Evolutionary conservation across 345 rosid genomes (phyloP).

Genomic region (Streptanthus diversifolius): DNA sequence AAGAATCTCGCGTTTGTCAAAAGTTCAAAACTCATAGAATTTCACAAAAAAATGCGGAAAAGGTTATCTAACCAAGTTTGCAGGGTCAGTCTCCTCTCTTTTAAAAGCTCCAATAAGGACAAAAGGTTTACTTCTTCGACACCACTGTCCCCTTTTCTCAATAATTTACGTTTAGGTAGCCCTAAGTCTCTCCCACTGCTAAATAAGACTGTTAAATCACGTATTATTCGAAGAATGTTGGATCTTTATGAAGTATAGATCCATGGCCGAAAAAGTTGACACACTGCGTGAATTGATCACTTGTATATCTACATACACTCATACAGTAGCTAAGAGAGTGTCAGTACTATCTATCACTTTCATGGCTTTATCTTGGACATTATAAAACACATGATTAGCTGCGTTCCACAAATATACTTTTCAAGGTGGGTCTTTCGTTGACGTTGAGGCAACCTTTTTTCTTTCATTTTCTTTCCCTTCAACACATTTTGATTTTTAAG

Average conservation of each 20-base stretch:
- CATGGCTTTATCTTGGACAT: constrained; percentile 13
- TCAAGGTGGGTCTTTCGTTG: constrained; percentile 25
- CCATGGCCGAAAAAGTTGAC: constrained; percentile 7
- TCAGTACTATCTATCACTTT: constrained; percentile 13
- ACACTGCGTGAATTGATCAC: background rate
- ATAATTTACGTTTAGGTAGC: constrained; percentile 4
- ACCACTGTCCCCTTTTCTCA: constrained; percentile 3
- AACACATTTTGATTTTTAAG: background rate
- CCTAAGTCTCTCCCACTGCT: background rate
- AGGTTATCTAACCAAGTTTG: background rate
- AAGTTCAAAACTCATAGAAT: constrained; percentile 1
- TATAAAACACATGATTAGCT: constrained; percentile 23
- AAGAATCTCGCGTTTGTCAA: background rate
- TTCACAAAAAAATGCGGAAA: background rate
- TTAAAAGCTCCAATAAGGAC: constrained; percentile 30
- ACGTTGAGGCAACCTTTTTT: constrained; percentile 13
- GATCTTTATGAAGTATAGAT: background rate
- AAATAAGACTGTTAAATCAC: background rate
- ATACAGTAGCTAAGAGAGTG: constrained; percentile 13
- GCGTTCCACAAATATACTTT: constrained; percentile 20
- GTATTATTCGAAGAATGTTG: background rate
- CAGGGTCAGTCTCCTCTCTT: constrained; percentile 23
- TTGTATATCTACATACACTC: constrained; percentile 7
- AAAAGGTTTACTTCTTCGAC: constrained; percentile 25
- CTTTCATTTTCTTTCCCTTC: background rate